Conservation (phyloP, 1,284 basidiomycete genomes). For the Rhodotorula sp. region DNA sequence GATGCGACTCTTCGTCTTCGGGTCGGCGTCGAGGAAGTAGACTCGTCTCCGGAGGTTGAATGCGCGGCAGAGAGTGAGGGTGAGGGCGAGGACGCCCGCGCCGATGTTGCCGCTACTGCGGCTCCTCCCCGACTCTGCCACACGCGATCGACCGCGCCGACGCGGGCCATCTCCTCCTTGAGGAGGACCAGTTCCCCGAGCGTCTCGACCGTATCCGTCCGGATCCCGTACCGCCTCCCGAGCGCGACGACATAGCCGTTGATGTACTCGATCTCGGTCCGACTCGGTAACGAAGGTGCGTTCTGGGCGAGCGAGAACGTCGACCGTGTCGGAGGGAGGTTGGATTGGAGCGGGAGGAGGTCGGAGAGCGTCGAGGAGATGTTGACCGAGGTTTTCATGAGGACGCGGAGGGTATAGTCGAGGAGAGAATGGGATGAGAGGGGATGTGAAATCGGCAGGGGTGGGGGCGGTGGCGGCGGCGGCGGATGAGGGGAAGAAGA, state of each 20-base stretch:
- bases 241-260: slow-evolving; percentile 78
- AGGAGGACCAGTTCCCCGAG: slow-evolving; percentile 64
- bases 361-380: slow-evolving; percentile 41
- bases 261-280: slow-evolving; percentile 77
- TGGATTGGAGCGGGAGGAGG: slow-evolving; percentile 22
- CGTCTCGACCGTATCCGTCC: slow-evolving; percentile 63
- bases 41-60: too few relatives aligned
- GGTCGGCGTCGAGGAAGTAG: too few relatives aligned
- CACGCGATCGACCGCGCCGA: slow-evolving; percentile 35
- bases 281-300: slow-evolving; percentile 54
- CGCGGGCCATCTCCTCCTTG: slow-evolving; percentile 46
- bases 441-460: slow-evolving; percentile 59
- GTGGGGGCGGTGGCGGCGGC: slow-evolving; percentile 54
- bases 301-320: slow-evolving; percentile 18
- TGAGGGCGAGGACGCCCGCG: neutral
- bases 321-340: neutral
- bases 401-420: slow-evolving; percentile 53
- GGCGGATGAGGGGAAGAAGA: slow-evolving; percentile 50
- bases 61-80: too few relatives aligned
- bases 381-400: slow-evolving; percentile 50
- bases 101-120: neutral
- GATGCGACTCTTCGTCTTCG: neutral
- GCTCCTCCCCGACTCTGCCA: slow-evolving; percentile 7
- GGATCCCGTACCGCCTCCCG: slow-evolving; percentile 62
- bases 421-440: slow-evolving; percentile 58